phyloP scores from a whole-genome alignment of 2,329 filamentous ascomycete genomes.

The Aspergillus sp. region DNA sequence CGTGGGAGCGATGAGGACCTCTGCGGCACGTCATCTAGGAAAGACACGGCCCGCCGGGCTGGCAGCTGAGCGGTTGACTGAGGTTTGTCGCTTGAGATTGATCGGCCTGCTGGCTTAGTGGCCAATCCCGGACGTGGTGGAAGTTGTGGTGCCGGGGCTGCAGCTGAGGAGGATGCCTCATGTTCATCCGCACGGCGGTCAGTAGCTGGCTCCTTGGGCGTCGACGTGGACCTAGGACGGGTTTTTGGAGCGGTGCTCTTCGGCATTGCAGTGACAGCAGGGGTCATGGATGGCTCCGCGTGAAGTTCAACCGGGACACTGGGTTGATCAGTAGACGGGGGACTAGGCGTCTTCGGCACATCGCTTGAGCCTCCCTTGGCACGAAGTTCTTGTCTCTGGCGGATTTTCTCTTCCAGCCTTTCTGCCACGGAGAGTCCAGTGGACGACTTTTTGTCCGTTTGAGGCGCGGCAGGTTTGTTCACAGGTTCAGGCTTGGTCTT shows the following conservation, averaged over 20 bases:
- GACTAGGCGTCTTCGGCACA: not conserved
- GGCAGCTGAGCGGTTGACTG: constrained; percentile 11
- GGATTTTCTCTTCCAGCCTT: constrained; percentile 38
- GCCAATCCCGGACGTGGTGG: constrained; percentile 1
- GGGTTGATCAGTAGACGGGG: constrained; percentile 1
- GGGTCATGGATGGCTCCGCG: not conserved
- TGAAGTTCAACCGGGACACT: not conserved
- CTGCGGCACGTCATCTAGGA: constrained; percentile 17
- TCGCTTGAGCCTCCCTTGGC: constrained; percentile 18
- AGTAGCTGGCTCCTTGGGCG: not conserved
- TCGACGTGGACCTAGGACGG: not conserved
- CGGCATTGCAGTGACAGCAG: not conserved
- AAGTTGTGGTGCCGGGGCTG: not conserved
- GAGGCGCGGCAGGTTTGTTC: not conserved
- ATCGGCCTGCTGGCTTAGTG: constrained; percentile 9
- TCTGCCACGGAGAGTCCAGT: constrained; percentile 28
- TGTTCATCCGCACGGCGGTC: not conserved
- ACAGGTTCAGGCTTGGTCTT: not conserved
- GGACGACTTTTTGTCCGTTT: constrained; percentile 10
- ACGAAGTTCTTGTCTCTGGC: constrained; percentile 31
- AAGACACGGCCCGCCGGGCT: constrained; percentile 24
- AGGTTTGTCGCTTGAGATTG: constrained; percentile 13
- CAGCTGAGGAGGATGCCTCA: not conserved
- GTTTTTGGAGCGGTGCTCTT: not conserved
- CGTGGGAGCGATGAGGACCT: constrained; percentile 11